phyloP scores from a whole-genome alignment of 225 moss, liverwort and hornwort genomes.

The Bryum argenteum region DNA sequence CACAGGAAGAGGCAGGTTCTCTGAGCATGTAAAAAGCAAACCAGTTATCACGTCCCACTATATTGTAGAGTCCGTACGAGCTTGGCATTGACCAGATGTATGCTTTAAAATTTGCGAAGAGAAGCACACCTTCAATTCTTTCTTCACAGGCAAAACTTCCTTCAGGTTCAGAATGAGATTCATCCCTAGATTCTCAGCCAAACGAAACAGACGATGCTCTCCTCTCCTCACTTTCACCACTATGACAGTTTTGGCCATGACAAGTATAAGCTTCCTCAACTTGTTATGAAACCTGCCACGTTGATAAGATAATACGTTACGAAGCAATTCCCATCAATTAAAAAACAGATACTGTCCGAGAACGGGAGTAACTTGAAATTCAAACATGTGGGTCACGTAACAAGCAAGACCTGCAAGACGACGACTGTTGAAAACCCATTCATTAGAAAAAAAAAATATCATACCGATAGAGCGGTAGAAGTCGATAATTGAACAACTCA shows the following conservation, averaged over 20 bases:
- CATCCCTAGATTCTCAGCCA: slow-evolving; percentile 76
- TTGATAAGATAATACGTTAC: slow-evolving; percentile 11
- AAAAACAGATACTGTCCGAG: background rate
- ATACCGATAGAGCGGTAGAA: slow-evolving; percentile 71
- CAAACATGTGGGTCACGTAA: slow-evolving; percentile 15
- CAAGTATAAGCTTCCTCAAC: slow-evolving; percentile 73
- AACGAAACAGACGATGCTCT: slow-evolving; percentile 93
- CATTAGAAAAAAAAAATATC: slow-evolving; percentile 26
- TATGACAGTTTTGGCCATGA: slow-evolving; percentile 91
- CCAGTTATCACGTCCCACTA: slow-evolving; percentile 3
- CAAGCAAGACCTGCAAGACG: slow-evolving; percentile 8
- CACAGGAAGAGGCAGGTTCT: slow-evolving; percentile 7
- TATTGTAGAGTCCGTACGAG: slow-evolving; percentile 1
- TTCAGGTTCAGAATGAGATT: slow-evolving; percentile 64
- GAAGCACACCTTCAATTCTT: slow-evolving; percentile 81
- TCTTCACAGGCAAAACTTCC: slow-evolving; percentile 76
- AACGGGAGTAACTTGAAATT: slow-evolving; percentile 15
- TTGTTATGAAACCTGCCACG: slow-evolving; percentile 84
- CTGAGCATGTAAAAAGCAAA: slow-evolving; percentile 21
- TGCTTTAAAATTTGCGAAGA: slow-evolving; percentile 7
- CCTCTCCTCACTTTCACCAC: slow-evolving; percentile 81
- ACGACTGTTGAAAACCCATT: slow-evolving; percentile 20
- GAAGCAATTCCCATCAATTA: slow-evolving; percentile 8
- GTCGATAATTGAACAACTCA: slow-evolving; percentile 90
- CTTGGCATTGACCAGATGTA: slow-evolving; percentile 12